Conservation (phyloP, 2,329 filamentous ascomycete species). For the Alternaria angustiovoidea region DNA sequence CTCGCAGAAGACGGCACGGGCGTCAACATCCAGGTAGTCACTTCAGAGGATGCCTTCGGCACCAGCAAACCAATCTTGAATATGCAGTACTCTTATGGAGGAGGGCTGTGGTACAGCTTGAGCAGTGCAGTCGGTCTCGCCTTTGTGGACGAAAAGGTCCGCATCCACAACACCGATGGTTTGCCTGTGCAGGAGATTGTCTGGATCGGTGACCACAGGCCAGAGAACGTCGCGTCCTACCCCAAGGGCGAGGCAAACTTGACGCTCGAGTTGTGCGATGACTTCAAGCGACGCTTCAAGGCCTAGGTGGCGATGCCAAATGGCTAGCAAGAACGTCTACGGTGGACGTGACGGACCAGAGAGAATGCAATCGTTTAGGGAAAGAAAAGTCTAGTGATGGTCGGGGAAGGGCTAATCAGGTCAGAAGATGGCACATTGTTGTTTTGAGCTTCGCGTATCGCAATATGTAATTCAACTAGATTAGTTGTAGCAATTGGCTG, state of each 20-base stretch:
- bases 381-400: not conserved
- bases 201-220: conserved; percentile 28
- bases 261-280: conserved; percentile 26
- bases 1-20: conserved; percentile 19
- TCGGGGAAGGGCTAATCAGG: not conserved
- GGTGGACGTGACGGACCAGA: not conserved
- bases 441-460: not conserved
- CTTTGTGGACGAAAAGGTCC: conserved; percentile 29
- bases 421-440: not conserved
- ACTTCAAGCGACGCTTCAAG: conserved; percentile 4
- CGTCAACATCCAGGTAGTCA: conserved; percentile 38
- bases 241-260: conserved; percentile 25
- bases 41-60: conserved; percentile 20
- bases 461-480: not conserved
- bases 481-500: not conserved
- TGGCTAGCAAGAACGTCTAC: not conserved
- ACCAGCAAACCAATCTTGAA: conserved; percentile 27
- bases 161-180: conserved; percentile 17
- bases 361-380: not conserved
- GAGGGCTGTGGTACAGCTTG: conserved; percentile 36
- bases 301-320: not conserved
- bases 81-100: conserved; percentile 32
- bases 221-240: conserved; percentile 17
- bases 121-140: conserved; percentile 24
- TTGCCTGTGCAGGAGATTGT: conserved; percentile 18